Base-by-base conservation (phyloP, 2,329 filamentous ascomycete genomes). In the Raffaelea albimanens region DNA sequence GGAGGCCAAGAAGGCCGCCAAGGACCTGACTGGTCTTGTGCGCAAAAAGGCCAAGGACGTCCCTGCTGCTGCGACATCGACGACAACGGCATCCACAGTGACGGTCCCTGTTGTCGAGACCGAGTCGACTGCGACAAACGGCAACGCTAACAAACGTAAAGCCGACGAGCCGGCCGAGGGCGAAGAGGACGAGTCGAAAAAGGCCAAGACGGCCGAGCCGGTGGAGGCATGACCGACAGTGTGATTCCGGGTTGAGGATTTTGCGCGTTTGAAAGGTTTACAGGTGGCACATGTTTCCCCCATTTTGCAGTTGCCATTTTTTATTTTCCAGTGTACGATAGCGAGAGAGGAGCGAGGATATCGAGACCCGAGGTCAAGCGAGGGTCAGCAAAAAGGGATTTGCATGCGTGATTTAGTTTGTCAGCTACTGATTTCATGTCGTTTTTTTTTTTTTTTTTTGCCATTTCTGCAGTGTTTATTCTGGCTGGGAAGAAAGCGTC, bases 1-100 rank as follows among this genome's bases (percentile, higher is more conserved):
- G 41, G 83, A 89, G 59, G 85, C 83, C 23, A 85, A 82, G 57
- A 83, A 83, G 66, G 75, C 70, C 8, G 87, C 87, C 7, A 88
- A 76, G 16, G 86, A 93, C 59, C 68, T 94, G 14, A 79, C 76
- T 0, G 76, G 81, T n/a, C 69, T 91, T 41, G 82, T 91, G 40
- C 80, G 83, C 59, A 90, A 83, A 67, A 80, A 79, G 63, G 57
- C 61, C 52, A 69, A 70, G 58, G 60, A 62, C 10, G 57, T 59
- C 40, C 51, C 58, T 19, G 55, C 59, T 46, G 50, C 58, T 16
- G 50, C 57, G 29, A 52, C 52, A 21, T 49, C 56, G 14, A 54
- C 58, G 45, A 55, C 56, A 8, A 16, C 34, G 5, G 14, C 7
- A 5, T 38, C 34, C 14, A 34, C n/a, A n/a, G 25, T 29, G 25